Evolutionary conservation across 2,329 filamentous ascomycete genomes (phyloP), one percentile per base, ranked within the genome.

Genomic region (Claviceps africana): DNA sequence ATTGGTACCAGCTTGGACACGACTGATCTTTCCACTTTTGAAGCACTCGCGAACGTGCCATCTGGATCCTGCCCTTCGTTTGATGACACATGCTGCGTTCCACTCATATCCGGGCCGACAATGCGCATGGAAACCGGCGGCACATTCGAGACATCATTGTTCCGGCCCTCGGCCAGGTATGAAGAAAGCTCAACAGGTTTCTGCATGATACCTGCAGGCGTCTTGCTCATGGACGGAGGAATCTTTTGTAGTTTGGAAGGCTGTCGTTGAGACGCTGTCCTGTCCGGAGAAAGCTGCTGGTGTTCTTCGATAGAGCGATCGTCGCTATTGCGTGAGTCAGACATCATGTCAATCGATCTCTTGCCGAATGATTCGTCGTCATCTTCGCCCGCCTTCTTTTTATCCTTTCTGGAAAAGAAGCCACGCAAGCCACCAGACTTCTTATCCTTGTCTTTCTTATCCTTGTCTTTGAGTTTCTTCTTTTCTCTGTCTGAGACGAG

Each of bases 371-470:
- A 76, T 52, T 82, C 78, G 52, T 82, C 78, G 52, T 81, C 77
- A 22, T 82, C 77, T 10, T 79, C 76, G 43, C 69, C 62, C 47
- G 70, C 68, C 55, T 73, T 74, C 67, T 79, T 81, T 69, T 75
- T 81, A 59, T 81, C 77, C 58, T 80, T 81, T 57, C 79, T 71
- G 48, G 79, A 81, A 64, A 82, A 82, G 65, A 82, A 75, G 61
- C 74, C 79, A 50, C 79, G 76, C 58, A 82, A 72, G 13, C 67
- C 73, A 53, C 77, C 75, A 1, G 75, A 67, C 59, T 79, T 79
- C 65, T 78, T 79, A 11, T 81, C 77, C 68, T 89, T 91, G 53
- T 88, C 85, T 50, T 87, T 75, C 59, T 81, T 83, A 55, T 90
- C 85, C 55, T 77, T 75, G 63, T 88, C 78, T 59, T 82, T 89